These are phyloP conservation scores for Rhodocollybia butyracea DNA, from an alignment of 768 basidiomycete species.

Conservation along the genomic window DNA sequence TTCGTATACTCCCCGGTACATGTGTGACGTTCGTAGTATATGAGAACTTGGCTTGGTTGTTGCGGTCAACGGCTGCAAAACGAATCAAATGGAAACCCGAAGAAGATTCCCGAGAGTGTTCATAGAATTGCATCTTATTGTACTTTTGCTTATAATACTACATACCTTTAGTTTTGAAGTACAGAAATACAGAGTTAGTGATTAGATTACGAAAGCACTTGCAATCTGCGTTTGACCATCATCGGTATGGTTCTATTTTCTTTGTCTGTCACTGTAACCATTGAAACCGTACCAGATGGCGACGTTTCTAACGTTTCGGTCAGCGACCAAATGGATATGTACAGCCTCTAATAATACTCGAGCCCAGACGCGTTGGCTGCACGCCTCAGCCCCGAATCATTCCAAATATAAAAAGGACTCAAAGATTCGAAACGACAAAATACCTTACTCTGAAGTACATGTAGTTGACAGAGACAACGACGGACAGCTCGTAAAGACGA, in stretches of 20 bases:
- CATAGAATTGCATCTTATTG: no score
- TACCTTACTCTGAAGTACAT: slow-evolving; percentile 38
- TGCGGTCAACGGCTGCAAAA: slow-evolving; percentile 62
- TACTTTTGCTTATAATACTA: no score
- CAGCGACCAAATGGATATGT: not conserved
- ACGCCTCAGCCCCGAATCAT: not conserved
- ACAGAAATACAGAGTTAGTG: no score
- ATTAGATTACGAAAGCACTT: no score
- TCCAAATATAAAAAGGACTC: slow-evolving; percentile 1
- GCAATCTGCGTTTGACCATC: no score
- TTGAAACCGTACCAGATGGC: no score
- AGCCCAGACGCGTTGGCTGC: not conserved
- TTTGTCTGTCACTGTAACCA: no score
- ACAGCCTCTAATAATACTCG: not conserved
- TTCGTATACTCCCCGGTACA: slow-evolving; percentile 94
- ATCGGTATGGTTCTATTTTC: no score
- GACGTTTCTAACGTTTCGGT: not conserved
- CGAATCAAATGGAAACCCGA: slow-evolving; percentile 28
- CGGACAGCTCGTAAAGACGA: slow-evolving; percentile 30
- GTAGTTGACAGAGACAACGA: slow-evolving; percentile 45
- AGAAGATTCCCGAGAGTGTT: not conserved
- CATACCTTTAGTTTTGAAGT: no score
- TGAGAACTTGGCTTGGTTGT: slow-evolving; percentile 84
- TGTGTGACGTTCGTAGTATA: slow-evolving; percentile 99
- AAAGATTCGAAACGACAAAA: slow-evolving; percentile 42